A percentile compares a stretch with the other conserved stretches of the same genome.
Evolutionary conservation across 805 yeast genomes (phyloP).

Genomic region (Saccharomycopsis sp.): DNA sequence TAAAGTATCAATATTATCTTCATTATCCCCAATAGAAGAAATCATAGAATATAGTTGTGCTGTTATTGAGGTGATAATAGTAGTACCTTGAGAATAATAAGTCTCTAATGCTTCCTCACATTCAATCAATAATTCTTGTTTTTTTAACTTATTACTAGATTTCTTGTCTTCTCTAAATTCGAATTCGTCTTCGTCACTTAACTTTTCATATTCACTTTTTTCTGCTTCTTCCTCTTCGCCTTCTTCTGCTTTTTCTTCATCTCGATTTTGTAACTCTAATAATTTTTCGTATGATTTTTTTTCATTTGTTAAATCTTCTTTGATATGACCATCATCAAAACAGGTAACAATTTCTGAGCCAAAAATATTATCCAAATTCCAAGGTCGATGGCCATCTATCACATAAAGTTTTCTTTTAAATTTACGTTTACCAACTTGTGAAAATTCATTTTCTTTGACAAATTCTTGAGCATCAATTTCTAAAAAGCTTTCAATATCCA

Average conservation of each 20-base stretch:
- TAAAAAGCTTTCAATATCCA: constrained; percentile 69
- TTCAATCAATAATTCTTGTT: constrained; percentile 29
- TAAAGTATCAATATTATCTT: constrained; percentile 42
- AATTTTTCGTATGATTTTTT: constrained; percentile 51
- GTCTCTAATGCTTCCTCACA: constrained; percentile 52
- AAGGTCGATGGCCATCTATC: constrained; percentile 89
- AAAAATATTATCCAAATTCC: constrained; percentile 89
- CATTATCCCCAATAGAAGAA: constrained; percentile 75
- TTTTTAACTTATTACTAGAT: constrained; percentile 26
- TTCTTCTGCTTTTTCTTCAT: constrained; percentile 28
- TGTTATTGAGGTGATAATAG: constrained; percentile 63
- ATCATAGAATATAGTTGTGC: constrained; percentile 72
- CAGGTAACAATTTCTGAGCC: constrained; percentile 72
- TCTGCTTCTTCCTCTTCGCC: constrained; percentile 28
- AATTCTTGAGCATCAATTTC: constrained; percentile 50
- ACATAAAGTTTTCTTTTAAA: constrained; percentile 59
- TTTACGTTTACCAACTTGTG: not conserved
- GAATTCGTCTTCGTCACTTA: constrained; percentile 19
- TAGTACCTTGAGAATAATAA: constrained; percentile 80
- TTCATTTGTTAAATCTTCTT: constrained; percentile 45
- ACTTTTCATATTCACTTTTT: constrained; percentile 21
- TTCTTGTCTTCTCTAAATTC: constrained; percentile 19
- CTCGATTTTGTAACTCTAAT: constrained; percentile 31
- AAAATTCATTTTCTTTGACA: constrained; percentile 25
- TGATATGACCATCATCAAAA: constrained; percentile 77